Evolutionary conservation across 257 asterid species (phyloP).

Genomic region (Avicennia marina): DNA sequence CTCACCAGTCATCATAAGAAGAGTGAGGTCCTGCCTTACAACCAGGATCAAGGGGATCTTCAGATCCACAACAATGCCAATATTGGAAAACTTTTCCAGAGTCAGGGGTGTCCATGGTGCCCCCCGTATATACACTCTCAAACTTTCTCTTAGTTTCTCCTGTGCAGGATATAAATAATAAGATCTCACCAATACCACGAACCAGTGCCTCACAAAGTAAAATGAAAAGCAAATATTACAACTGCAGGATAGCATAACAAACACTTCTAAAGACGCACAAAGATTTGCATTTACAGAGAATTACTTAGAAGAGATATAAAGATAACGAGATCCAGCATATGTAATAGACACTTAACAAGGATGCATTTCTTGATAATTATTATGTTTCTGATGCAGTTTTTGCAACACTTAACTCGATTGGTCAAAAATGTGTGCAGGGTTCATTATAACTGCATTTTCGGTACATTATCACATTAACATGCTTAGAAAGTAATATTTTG

Average conservation of each 20-base stretch:
- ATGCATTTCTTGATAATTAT: too few relatives aligned
- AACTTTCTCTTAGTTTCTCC: conserved; percentile 97
- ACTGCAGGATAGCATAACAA: background rate
- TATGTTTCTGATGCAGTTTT: background rate
- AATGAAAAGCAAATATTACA: background rate
- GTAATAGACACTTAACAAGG: too few relatives aligned
- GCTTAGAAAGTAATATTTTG: background rate
- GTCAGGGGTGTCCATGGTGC: conserved; percentile 81
- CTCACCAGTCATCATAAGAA: conserved; percentile 72
- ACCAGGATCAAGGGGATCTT: conserved; percentile 80
- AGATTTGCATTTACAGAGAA: too few relatives aligned
- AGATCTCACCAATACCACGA: background rate
- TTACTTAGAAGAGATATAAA: background rate
- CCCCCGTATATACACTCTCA: conserved; percentile 84
- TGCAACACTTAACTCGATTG: background rate
- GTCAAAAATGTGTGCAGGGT: too few relatives aligned
- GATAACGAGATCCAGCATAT: background rate
- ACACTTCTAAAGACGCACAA: background rate
- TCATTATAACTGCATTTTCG: background rate
- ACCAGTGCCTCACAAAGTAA: background rate
- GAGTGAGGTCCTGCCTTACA: conserved; percentile 90
- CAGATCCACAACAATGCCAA: conserved; percentile 99
- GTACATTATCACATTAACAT: background rate
- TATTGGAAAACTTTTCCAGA: conserved; percentile 75
- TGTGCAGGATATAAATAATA: conserved; percentile 12